Percentiles rank a stretch among this genome's conserved stretches.
These are phyloP conservation scores for Mortierella claussenii DNA, from an alignment of 192 early-diverging fungal species.

Conservation along the genomic window DNA sequence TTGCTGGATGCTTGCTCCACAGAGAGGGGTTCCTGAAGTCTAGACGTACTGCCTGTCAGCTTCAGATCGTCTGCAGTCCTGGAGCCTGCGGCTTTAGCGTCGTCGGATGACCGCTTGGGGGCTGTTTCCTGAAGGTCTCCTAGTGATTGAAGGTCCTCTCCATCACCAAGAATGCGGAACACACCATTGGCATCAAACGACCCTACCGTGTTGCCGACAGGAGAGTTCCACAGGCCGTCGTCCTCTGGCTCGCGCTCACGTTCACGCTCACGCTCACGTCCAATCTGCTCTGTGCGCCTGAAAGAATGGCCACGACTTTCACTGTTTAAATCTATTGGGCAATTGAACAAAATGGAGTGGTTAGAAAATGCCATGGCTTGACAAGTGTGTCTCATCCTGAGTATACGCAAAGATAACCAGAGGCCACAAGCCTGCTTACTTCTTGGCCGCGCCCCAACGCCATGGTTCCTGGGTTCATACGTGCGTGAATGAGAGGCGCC, in stretches of 20 bases:
- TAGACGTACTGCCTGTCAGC: background rate
- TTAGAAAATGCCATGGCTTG: background rate
- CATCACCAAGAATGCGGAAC: slow-evolving; percentile 65
- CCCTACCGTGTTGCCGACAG: slow-evolving; percentile 67
- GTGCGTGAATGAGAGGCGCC: slow-evolving; percentile 15
- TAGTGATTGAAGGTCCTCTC: slow-evolving; percentile 54
- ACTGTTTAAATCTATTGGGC: slow-evolving; percentile 31
- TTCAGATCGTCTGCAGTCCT: slow-evolving; percentile 2
- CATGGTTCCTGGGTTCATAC: slow-evolving; percentile 34
- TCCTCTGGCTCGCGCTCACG: slow-evolving; percentile 50
- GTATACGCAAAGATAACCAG: too few relatives aligned
- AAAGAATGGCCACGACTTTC: slow-evolving; percentile 44
- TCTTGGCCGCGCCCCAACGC: slow-evolving; percentile 22
- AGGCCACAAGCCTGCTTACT: slow-evolving; percentile 32
- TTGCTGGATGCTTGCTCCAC: slow-evolving; percentile 21
- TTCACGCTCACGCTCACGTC: slow-evolving; percentile 29
- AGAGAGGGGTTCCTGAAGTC: slow-evolving; percentile 8
- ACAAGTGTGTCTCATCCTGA: background rate
- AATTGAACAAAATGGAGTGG: background rate
- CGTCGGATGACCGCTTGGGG: background rate
- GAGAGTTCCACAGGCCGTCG: slow-evolving; percentile 61
- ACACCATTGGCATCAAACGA: slow-evolving; percentile 77
- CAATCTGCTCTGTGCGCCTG: slow-evolving; percentile 36
- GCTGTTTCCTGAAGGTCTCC: slow-evolving; percentile 32
- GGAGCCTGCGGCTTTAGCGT: background rate